Conservation (phyloP, 2,329 filamentous ascomycete genomes). For the Ceratocystis albifundus region DNA sequence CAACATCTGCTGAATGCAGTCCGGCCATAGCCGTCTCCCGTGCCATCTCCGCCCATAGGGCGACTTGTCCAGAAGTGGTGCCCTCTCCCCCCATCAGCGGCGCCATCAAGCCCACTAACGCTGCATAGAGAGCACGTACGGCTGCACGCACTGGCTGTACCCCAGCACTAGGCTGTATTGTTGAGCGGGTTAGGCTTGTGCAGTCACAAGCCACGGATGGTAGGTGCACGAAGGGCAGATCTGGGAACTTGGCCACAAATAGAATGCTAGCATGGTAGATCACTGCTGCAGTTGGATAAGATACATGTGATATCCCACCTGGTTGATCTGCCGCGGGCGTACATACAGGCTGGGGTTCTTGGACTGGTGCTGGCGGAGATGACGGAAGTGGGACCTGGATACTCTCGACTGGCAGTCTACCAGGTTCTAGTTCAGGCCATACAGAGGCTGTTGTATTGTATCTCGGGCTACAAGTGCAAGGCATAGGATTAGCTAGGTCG, state of each 20-base stretch:
- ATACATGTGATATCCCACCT: not conserved
- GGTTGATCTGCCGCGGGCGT: not conserved
- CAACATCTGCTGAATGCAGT: not conserved
- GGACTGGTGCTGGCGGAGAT: not conserved
- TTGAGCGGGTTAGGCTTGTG: not conserved
- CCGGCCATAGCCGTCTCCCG: conserved; percentile 6
- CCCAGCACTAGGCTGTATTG: not conserved
- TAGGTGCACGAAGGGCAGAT: conserved; percentile 14
- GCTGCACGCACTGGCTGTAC: not conserved
- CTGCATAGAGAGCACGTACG: conserved; percentile 2
- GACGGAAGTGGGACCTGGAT: not conserved
- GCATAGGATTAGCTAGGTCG: not conserved
- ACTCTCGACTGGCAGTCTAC: not conserved
- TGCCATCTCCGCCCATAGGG: conserved; percentile 4
- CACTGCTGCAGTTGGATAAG: not conserved
- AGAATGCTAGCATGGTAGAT: conserved; percentile 16
- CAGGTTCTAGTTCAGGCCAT: not conserved
- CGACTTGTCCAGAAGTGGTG: not conserved
- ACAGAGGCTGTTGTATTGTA: not conserved
- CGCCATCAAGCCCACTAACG: conserved; percentile 7
- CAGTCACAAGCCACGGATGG: conserved; percentile 11
- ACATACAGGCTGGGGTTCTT: not conserved
- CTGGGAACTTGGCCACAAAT: conserved; percentile 14
- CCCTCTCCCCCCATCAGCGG: conserved; percentile 7
- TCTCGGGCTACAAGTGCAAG: not conserved